Evolutionary conservation across 163 green algal species (phyloP).

Genomic region (Scenedesmus sp.): DNA sequence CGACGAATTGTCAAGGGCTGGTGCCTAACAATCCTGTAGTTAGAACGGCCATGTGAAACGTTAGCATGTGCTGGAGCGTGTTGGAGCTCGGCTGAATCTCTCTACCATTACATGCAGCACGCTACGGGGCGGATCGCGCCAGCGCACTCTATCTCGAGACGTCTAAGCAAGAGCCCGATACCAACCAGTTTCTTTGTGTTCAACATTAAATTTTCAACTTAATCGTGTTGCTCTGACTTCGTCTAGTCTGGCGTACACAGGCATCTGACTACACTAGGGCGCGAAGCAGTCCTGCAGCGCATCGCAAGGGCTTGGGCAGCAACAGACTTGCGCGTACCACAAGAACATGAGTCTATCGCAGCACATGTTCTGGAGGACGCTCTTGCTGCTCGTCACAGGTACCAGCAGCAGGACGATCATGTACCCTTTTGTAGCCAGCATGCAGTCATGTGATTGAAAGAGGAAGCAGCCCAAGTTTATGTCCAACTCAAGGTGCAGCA

Average conservation of each 20-base stretch:
- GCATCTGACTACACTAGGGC: background rate
- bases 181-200: no score
- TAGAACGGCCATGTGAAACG: no score
- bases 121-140: background rate
- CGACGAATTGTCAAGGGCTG: background rate
- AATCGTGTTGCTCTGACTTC: background rate
- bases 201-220: no score
- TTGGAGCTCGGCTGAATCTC: background rate
- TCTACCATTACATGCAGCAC: background rate
- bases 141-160: background rate
- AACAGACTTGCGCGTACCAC: background rate
- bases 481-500: no score
- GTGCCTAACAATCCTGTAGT: no score
- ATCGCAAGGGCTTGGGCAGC: background rate
- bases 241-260: background rate
- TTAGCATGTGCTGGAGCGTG: no score
- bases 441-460: background rate
- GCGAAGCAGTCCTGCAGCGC: background rate
- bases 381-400: constrained; percentile 12
- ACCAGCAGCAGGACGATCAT: background rate
- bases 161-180: background rate
- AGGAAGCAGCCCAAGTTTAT: no score
- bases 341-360: background rate
- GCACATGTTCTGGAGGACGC: constrained; percentile 9
- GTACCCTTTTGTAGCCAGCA: background rate